phyloP scores from a whole-genome alignment of 208 protist species.

The Crithidia acanthocephali region DNA sequence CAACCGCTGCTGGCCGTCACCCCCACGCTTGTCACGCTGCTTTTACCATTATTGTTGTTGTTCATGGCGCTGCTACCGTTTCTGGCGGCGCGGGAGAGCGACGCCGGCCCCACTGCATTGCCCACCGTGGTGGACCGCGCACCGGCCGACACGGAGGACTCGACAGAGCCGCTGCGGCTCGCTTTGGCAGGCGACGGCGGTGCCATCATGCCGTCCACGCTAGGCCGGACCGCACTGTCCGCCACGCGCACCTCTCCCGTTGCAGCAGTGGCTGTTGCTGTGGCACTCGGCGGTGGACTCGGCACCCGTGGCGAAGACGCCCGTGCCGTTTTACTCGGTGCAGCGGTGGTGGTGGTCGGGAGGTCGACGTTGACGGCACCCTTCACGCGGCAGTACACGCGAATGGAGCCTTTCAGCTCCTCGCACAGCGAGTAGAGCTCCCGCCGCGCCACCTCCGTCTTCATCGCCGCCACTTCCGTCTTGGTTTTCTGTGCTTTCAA shows the following conservation, averaged over 20 bases:
- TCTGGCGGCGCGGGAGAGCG: no score
- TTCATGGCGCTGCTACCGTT: no score
- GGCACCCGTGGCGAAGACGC: no score
- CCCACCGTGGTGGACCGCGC: background rate
- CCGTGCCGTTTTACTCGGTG: no score
- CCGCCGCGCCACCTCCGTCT: conserved; percentile 72
- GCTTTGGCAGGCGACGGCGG: background rate
- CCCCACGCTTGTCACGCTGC: no score
- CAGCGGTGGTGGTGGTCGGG: background rate
- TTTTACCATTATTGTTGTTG: no score
- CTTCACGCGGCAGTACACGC: conserved; percentile 92
- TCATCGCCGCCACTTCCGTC: conserved; percentile 42
- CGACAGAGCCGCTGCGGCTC: conserved; percentile 14
- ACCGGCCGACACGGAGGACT: conserved; percentile 20
- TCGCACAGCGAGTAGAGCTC: conserved; percentile 78
- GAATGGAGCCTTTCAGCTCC: conserved; percentile 90
- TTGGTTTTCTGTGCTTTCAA: conserved; percentile 33
- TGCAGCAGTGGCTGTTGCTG: no score
- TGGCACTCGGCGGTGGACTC: no score
- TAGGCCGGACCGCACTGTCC: no score
- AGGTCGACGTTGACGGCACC: conserved; percentile 24
- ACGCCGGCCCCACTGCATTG: background rate
- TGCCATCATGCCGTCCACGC: background rate
- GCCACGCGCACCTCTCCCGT: no score
- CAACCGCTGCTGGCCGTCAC: no score